phyloP scores from a whole-genome alignment of 331 rosid species.

The Pyracantha coccinea region DNA sequence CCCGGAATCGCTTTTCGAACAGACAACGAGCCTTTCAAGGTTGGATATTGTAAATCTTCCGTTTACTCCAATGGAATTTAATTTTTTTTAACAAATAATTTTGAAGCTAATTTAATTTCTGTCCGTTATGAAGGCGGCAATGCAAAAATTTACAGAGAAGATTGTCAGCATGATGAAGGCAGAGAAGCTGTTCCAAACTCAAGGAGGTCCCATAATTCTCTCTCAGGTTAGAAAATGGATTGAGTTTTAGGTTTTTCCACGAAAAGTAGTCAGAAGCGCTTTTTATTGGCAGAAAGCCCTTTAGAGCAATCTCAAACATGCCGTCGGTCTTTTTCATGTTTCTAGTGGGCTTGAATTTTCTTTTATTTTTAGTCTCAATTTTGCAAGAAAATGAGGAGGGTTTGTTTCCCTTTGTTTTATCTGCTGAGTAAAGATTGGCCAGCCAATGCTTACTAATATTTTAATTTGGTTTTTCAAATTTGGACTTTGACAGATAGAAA shows the following conservation, averaged over 20 bases:
- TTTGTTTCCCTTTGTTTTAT: neutral
- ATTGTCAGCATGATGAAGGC: conserved; percentile 83
- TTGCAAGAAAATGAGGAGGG: neutral
- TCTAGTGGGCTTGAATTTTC: neutral
- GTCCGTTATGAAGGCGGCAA: conserved; percentile 48
- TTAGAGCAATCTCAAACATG: too few species aligned
- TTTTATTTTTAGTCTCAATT: neutral
- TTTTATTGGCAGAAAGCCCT: too few species aligned
- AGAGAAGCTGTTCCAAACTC: conserved; percentile 67
- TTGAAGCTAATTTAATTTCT: neutral
- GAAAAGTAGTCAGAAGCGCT: too few species aligned
- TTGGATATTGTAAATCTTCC: conserved; percentile 15
- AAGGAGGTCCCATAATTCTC: conserved; percentile 93
- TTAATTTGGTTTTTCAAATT: neutral
- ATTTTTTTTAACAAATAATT: neutral
- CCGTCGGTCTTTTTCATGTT: neutral
- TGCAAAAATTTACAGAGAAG: conserved; percentile 77
- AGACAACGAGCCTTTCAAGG: conserved; percentile 93
- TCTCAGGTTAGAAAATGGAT: conserved; percentile 51
- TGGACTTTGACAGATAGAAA: conserved; percentile 66
- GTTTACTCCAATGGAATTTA: neutral
- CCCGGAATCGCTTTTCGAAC: conserved; percentile 88
- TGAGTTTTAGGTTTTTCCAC: neutral
- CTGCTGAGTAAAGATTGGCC: neutral
- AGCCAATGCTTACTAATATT: neutral